Conservation (phyloP, 2,329 filamentous ascomycete genomes). For the Rutstroemia sydowiana region DNA sequence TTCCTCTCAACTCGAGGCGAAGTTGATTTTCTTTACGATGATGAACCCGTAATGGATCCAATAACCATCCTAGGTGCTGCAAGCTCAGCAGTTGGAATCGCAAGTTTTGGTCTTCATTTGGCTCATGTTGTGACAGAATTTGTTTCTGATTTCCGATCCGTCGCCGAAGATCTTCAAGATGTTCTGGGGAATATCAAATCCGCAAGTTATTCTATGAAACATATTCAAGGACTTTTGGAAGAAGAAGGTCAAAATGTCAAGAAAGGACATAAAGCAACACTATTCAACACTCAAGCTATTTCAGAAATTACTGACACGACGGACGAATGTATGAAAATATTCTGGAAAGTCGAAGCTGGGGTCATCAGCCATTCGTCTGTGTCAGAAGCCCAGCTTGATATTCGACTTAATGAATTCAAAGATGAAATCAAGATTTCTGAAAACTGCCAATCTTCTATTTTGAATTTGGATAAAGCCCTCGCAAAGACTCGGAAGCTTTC, state of each 20-base stretch:
- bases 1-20: too few species aligned
- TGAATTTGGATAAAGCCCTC: neutral
- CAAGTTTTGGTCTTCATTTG: neutral
- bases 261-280: neutral
- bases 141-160: neutral
- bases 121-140: neutral
- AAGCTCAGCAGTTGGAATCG: conserved; percentile 5
- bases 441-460: neutral
- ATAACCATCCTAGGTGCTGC: conserved; percentile 3
- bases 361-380: neutral
- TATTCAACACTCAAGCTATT: neutral
- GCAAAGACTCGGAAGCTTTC: neutral
- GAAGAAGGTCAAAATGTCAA: neutral
- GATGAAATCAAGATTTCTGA: neutral
- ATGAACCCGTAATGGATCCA: neutral
- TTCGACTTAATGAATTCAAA: neutral
- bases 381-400: neutral
- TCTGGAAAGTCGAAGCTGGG: conserved; percentile 4
- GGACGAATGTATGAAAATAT: neutral
- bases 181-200: neutral
- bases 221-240: neutral
- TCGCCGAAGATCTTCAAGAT: neutral
- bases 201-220: neutral
- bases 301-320: neutral
- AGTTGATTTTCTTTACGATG: too few species aligned